A percentile compares a stretch with the other conserved stretches of the same genome.
phyloP scores from a whole-genome alignment of 2,329 filamentous ascomycete species.

The Zymoseptoria brevis region DNA sequence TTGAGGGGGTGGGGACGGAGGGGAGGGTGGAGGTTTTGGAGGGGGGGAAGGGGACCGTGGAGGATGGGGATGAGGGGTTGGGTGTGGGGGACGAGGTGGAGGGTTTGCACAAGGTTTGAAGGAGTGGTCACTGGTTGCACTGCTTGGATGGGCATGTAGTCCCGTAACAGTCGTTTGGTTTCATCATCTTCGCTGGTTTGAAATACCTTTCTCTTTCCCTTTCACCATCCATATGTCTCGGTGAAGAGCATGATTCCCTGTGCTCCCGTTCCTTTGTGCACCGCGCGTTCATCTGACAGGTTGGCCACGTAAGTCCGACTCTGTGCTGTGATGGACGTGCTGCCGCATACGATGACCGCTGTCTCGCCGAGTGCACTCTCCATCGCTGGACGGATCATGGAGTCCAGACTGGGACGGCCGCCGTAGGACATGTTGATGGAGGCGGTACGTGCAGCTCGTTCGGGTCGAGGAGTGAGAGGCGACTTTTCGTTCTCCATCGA shows the following conservation, averaged over 20 bases:
- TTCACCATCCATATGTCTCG: constrained; percentile 47
- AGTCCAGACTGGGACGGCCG: constrained; percentile 46
- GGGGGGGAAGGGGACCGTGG: not conserved
- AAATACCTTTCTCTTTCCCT: too few relatives aligned
- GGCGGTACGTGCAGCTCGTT: not conserved
- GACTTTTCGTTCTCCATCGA: constrained; percentile 15
- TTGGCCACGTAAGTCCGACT: constrained; percentile 48
- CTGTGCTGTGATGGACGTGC: constrained; percentile 46
- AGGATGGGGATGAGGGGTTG: not conserved
- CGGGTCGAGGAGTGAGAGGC: constrained; percentile 4
- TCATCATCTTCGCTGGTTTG: too few relatives aligned
- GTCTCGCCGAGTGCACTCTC: constrained; percentile 55
- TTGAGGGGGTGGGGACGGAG: not conserved
- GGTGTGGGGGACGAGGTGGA: not conserved
- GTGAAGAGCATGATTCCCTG: constrained; percentile 56
- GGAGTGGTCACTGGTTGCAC: too few relatives aligned
- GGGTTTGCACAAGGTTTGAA: not conserved
- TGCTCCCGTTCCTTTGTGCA: constrained; percentile 59
- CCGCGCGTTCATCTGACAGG: constrained; percentile 56
- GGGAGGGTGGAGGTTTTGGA: not conserved
- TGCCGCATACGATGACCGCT: constrained; percentile 56
- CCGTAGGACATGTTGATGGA: constrained; percentile 30
- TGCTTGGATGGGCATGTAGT: too few relatives aligned
- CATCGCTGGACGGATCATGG: constrained; percentile 47
- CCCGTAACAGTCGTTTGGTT: too few relatives aligned